Conservation (phyloP, 352 stramenopile genomes). For the Phytophthora ramorum region DNA sequence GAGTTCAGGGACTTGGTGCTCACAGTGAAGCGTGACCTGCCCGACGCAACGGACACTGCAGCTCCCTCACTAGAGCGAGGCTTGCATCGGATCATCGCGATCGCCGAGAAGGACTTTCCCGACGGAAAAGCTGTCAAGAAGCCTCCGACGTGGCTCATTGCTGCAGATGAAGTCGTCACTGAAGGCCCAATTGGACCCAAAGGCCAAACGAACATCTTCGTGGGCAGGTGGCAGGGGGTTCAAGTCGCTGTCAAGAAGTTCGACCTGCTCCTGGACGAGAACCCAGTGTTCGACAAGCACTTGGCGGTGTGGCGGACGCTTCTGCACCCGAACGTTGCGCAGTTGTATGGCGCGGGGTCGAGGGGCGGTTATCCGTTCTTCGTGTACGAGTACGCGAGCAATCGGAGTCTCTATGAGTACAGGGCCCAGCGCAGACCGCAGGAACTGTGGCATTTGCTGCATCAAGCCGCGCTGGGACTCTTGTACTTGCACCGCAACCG, state of each 20-base stretch:
- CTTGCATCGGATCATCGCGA: conserved; percentile 5
- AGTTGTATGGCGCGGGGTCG: conserved; percentile 33
- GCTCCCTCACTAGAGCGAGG: conserved; percentile 3
- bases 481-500: conserved; percentile 41
- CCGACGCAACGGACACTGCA: not conserved
- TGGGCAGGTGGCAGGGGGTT: conserved; percentile 32
- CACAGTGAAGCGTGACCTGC: conserved; percentile 23
- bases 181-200: not conserved
- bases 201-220: conserved; percentile 14
- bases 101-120: conserved; percentile 19
- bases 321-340: conserved; percentile 36
- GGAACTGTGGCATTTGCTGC: conserved; percentile 15
- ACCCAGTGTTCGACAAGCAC: conserved; percentile 40
- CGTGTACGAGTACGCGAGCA: conserved; percentile 36
- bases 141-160: conserved; percentile 16
- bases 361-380: conserved; percentile 36
- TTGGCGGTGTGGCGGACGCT: conserved; percentile 28
- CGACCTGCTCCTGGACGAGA: conserved; percentile 15
- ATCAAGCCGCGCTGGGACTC: conserved; percentile 22
- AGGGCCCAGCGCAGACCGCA: conserved; percentile 20
- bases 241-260: conserved; percentile 38
- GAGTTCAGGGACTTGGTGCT: conserved; percentile 21
- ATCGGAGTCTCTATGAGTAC: conserved; percentile 28
- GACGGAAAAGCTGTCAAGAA: conserved; percentile 2
- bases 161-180: conserved; percentile 4